Base-by-base conservation (phyloP, 2,329 filamentous ascomycete genomes). In the Helminthosporium solani region DNA sequence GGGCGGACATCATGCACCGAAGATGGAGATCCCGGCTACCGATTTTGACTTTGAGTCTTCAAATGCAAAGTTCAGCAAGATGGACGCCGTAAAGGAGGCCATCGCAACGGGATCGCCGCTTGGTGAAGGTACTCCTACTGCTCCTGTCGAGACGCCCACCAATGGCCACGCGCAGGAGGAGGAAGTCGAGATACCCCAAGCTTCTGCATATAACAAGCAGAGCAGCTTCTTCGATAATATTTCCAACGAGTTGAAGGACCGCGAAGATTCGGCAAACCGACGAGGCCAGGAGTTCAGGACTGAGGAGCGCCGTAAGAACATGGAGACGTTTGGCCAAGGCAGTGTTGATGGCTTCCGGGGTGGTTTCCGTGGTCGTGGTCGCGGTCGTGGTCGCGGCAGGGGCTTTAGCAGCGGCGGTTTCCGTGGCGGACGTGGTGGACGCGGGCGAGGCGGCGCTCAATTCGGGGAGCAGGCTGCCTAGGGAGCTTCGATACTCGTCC, bases 161-260 rank as follows among this genome's bases (percentile, higher is more conserved):
- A 70, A 70, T 28, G 70, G 67, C 11, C 54, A 66, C 19, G 50
- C 63, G 18, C 64, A 72, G 25, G 65, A 64, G 30, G 41, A 50
- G 3, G 70, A 77, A 1, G 70, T 77, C 1, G 71, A 77, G 12
- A 73, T 75, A 11, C 77, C 76, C 6, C 63, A 71, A 7, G 63
- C 69, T 16, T 67, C 72, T 23, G 80, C 83, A 0, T 99, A 99
- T 74, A 92, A 96, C 76, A 96, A 90, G 73, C 80, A 85, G 4
- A 84, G 76, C 3, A 96, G 90, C 1, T 99, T 99, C 78, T 99
- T 99, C 66, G 94, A 99, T 73, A 96, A 99, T 70, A 96, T 99
- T 54, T 95, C 90, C 1, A 95, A 89, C 56, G 94, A 99, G 68
- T 81, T 88, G 52, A 95, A 88, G 70, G 94, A 99, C 56, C 84